These are phyloP conservation scores for Graphiopsis chlorocephala DNA, from an alignment of 2,329 filamentous ascomycete species.

Conservation along the genomic window DNA sequence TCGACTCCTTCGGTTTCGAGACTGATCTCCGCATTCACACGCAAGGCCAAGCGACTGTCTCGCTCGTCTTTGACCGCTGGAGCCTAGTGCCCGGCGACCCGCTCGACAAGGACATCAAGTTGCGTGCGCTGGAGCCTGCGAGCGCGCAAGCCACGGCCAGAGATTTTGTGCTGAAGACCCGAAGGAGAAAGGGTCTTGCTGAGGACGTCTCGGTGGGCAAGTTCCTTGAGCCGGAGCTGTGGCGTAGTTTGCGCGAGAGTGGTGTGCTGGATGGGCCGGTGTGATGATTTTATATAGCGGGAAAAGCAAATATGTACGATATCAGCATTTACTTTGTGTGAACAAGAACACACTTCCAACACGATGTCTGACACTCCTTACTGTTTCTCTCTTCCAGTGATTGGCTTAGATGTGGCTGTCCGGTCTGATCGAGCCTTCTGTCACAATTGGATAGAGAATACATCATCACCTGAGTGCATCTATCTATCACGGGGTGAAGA, in stretches of 20 bases:
- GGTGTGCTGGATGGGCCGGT: constrained; percentile 14
- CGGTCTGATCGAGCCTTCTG: neutral
- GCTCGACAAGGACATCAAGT: constrained; percentile 78
- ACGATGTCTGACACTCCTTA: neutral
- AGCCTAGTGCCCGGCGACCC: constrained; percentile 94
- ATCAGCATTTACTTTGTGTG: constrained; percentile 4
- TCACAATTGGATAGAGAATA: neutral
- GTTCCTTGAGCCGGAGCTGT: constrained; percentile 92
- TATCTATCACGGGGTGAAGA: neutral
- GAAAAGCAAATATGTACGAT: constrained; percentile 2
- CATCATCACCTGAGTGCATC: neutral
- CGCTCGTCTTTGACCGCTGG: constrained; percentile 93
- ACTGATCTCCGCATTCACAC: constrained; percentile 96
- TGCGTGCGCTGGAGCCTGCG: constrained; percentile 83
- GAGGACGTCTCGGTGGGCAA: constrained; percentile 96
- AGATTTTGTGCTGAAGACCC: constrained; percentile 95
- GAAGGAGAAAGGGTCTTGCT: constrained; percentile 85
- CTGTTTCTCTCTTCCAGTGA: no score
- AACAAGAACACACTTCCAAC: neutral
- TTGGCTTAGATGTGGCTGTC: neutral
- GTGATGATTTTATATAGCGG: neutral
- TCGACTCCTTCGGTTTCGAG: constrained; percentile 97
- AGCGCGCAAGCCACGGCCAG: constrained; percentile 83
- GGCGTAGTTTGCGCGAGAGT: constrained; percentile 38
- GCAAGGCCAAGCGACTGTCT: constrained; percentile 85